Evolutionary conservation across 2,329 filamentous ascomycete genomes (phyloP), one percentile per base, ranked within the genome.

Genomic region (Paraphaeosphaeria minitans): DNA sequence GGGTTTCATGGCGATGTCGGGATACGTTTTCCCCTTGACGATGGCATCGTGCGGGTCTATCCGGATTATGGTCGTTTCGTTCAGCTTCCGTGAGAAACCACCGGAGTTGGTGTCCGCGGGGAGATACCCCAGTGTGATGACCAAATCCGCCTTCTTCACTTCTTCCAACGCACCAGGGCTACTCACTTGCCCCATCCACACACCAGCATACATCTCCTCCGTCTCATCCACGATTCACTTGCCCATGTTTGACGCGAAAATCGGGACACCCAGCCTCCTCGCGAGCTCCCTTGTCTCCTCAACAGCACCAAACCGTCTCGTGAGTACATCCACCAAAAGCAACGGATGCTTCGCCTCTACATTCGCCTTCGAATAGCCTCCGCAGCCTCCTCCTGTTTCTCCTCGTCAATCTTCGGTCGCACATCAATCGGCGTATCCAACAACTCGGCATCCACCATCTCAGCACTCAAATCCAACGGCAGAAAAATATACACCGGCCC

Each of bases 401-500:
- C 42, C 4, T 65, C 57, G 37, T 74, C 66, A 14, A 76, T 54
- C 7, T 70, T 64, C 0, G 67, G 69, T 4, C 68, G 59, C 6
- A 76, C 49, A 61, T 80, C 71, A 16, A 81, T 71, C 0, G 75
- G 76, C 5, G 63, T 77, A 2, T 75, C 58, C 13, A 81, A 65
- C 0, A 78, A 63, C 12, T 65, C 66, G 4, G 69, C 66, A 13
- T 76, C 65, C 4, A 78, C 74, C 59, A 68, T 55, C 56, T 78
- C 75, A 2, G 66, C 59, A 1, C 66, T 83, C 19, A 80, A 56
- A 64, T 81, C 78, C 2, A 80, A 67, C 0, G 79, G 79, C 1
- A 81, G 49, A 63, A 80, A 80, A 50, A 81, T 78, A 59, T 80
- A 81, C 0, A 81, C 79, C 2, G 79, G 79, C 1, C 71, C 67